Evolutionary conservation across 371 early-diverging fungal species (phyloP).

Genomic region (Nematocida major): DNA sequence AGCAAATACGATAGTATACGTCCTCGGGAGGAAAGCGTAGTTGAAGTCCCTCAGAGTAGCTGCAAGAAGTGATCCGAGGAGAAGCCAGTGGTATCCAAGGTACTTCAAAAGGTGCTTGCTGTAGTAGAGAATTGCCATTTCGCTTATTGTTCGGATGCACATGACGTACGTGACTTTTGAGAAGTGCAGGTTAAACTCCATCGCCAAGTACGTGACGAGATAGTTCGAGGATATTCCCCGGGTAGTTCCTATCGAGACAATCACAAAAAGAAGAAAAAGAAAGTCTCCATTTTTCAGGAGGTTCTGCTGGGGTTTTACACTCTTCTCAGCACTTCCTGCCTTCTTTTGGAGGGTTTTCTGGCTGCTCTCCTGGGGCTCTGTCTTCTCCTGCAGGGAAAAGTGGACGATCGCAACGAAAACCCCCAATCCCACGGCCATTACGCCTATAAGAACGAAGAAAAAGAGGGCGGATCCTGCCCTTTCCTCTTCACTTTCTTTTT

Average conservation of each 20-base stretch:
- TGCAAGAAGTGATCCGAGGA: conserved; percentile 20
- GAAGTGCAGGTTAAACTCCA: conserved; percentile 18
- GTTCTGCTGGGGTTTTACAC: not conserved
- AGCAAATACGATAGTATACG: conserved; percentile 2
- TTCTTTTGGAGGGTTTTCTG: not conserved
- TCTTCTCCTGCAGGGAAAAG: too few species aligned
- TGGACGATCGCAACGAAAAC: too few species aligned
- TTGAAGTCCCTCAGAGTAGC: conserved; percentile 48
- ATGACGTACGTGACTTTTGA: conserved; percentile 33
- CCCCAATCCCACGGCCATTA: too few species aligned
- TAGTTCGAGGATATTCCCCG: conserved; percentile 41
- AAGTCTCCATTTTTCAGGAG: conserved; percentile 14
- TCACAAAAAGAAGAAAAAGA: conserved; percentile 16
- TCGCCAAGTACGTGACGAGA: conserved; percentile 20
- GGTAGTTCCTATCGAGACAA: conserved; percentile 28
- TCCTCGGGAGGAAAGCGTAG: conserved; percentile 20
- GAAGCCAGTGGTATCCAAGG: conserved; percentile 51
- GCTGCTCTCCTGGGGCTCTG: too few species aligned
- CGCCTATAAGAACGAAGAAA: too few species aligned
- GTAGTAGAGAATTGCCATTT: conserved; percentile 43
- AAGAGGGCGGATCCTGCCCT: too few species aligned
- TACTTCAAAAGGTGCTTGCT: conserved; percentile 46
- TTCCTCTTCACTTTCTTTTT: not conserved
- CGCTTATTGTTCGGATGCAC: conserved; percentile 45
- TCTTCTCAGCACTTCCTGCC: not conserved